Evolutionary conservation across 106 monocot genomes (phyloP).

Genomic region (Narthecium ossifragum): DNA sequence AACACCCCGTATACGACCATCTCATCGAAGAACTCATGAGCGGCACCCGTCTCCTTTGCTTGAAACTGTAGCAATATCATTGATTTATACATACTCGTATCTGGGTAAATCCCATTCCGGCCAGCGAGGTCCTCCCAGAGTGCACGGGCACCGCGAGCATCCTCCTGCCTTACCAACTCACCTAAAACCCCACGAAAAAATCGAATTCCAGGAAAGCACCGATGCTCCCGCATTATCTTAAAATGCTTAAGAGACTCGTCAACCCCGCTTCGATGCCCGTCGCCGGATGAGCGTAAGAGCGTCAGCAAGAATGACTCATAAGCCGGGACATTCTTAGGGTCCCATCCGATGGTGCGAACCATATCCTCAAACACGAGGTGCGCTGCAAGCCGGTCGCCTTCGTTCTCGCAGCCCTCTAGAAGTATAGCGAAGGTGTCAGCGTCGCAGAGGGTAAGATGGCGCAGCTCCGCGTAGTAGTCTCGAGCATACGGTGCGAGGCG

Average conservation of each 20-base stretch:
- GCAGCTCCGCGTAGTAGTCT: constrained; percentile 11
- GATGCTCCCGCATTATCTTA: constrained; percentile 15
- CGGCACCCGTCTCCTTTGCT: constrained; percentile 14
- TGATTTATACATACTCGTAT: constrained; percentile 38
- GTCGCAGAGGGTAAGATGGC: constrained; percentile 26
- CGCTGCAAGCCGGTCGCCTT: constrained; percentile 22
- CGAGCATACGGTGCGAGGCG: constrained; percentile 21
- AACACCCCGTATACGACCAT: constrained; percentile 59
- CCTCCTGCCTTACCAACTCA: constrained; percentile 10
- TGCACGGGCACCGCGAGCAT: constrained; percentile 17
- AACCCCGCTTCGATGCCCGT: constrained; percentile 1
- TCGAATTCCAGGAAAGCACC: constrained; percentile 58
- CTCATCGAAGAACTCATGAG: constrained; percentile 40
- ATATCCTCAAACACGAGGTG: constrained; percentile 55
- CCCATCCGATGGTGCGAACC: constrained; percentile 41
- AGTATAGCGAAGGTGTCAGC: constrained; percentile 74
- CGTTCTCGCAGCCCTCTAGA: constrained; percentile 77
- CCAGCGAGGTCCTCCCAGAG: constrained; percentile 49
- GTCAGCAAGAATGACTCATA: constrained; percentile 68
- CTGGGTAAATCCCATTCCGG: constrained; percentile 25
- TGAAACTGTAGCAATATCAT: constrained; percentile 49
- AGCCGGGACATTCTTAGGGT: constrained; percentile 44
- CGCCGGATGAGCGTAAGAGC: constrained; percentile 7
- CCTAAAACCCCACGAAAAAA: constrained; percentile 46
- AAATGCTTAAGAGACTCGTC: constrained; percentile 35